These are phyloP conservation scores for Mycena latifolia DNA, from an alignment of 768 basidiomycete genomes.

Conservation along the genomic window DNA sequence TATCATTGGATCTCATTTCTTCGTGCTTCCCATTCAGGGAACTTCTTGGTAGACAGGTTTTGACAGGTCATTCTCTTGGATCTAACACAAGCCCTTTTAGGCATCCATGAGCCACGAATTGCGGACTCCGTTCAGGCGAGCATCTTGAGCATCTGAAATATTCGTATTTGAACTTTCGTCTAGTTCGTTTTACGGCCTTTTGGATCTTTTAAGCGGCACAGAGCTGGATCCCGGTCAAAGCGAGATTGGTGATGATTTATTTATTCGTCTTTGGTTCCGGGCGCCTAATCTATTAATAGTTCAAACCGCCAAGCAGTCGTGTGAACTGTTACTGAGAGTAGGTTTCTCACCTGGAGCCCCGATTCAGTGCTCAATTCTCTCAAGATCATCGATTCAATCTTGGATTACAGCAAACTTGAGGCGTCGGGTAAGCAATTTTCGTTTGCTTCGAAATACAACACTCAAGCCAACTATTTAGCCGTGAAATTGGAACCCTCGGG, in stretches of 20 bases:
- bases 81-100: neutral
- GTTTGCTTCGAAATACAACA: neutral
- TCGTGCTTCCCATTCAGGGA: constrained; percentile 46
- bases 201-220: constrained; percentile 80
- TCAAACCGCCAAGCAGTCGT: constrained; percentile 84
- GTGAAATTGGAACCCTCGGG: constrained; percentile 77
- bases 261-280: constrained; percentile 1
- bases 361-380: constrained; percentile 17
- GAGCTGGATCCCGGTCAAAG: constrained; percentile 76
- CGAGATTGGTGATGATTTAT: constrained; percentile 71
- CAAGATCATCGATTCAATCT: constrained; percentile 83
- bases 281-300: constrained; percentile 51
- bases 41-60: constrained; percentile 58
- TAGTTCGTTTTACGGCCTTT: constrained; percentile 79
- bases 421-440: constrained; percentile 64
- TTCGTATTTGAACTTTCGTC: neutral
- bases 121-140: constrained; percentile 72
- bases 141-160: neutral
- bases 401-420: constrained; percentile 86
- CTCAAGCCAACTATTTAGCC: constrained; percentile 51
- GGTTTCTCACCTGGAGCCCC: neutral
- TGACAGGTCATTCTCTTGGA: too few species aligned
- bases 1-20: too few species aligned
- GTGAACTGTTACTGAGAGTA: constrained; percentile 80
- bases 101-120: constrained; percentile 86